Percentiles rank a stretch among this genome's conserved stretches.
These are phyloP conservation scores for Apiosordaria backusii DNA, from an alignment of 495 filamentous ascomycete genomes.

Conservation along the genomic window DNA sequence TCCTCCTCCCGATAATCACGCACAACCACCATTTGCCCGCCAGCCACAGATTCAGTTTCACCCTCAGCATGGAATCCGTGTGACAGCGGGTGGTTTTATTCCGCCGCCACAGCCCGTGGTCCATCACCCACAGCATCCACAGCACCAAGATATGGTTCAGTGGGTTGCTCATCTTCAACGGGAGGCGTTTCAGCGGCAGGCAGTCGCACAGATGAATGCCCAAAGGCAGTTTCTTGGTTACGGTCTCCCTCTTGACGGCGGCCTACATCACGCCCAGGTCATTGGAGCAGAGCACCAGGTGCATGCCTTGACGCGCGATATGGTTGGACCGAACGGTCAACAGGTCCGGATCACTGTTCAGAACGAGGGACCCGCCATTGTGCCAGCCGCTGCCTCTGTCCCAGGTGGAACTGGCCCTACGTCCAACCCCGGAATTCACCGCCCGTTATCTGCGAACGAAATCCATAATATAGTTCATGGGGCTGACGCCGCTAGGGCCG, in stretches of 20 bases:
- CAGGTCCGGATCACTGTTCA: constrained; percentile 29
- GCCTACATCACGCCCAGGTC: background rate
- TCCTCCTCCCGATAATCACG: constrained; percentile 28
- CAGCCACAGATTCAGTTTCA: background rate
- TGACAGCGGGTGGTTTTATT: background rate
- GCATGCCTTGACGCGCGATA: constrained; percentile 28
- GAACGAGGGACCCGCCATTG: constrained; percentile 24
- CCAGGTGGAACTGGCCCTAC: constrained; percentile 19
- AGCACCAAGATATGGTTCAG: constrained; percentile 6
- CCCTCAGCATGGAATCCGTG: background rate
- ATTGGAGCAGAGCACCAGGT: background rate
- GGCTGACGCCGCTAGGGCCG: constrained; percentile 32
- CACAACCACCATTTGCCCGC: constrained; percentile 20
- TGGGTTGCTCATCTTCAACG: background rate
- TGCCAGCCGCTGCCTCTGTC: constrained; percentile 28
- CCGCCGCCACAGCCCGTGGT: background rate
- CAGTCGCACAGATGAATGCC: background rate
- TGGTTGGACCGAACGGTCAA: constrained; percentile 30
- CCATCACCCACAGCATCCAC: constrained; percentile 8
- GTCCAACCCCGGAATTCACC: background rate
- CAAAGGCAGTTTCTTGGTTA: background rate
- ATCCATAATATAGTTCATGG: constrained; percentile 25
- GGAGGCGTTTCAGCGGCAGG: background rate
- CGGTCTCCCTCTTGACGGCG: background rate
- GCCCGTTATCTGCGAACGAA: background rate